phyloP scores from a whole-genome alignment of 163 green algal genomes.

The Chlamydomonas reinhardtii region DNA sequence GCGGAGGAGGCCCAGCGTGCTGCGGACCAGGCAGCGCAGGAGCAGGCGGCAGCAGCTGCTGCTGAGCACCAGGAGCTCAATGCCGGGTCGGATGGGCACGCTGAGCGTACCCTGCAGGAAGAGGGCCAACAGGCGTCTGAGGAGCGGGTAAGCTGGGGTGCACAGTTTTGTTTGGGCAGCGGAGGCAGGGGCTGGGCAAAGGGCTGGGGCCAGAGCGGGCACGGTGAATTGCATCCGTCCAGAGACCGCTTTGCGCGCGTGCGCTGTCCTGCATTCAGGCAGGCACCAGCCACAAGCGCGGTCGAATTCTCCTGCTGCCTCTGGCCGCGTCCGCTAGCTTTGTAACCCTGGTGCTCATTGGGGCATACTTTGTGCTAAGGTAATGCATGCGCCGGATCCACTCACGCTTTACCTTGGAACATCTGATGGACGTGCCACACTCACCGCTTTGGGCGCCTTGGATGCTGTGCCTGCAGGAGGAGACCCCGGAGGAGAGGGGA shows the following conservation, averaged over 20 bases:
- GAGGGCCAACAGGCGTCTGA: conserved; percentile 1
- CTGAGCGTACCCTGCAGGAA: not conserved
- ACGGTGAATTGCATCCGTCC: no score
- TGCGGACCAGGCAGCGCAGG: not conserved
- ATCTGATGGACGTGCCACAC: no score
- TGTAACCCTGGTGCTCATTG: conserved; percentile 8
- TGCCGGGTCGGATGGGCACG: not conserved
- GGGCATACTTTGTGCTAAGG: conserved; percentile 19
- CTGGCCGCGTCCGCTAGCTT: conserved; percentile 1
- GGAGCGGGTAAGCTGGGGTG: conserved; percentile 8
- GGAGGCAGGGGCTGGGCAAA: no score
- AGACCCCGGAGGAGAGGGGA: conserved; percentile 75
- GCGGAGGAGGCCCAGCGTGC: conserved; percentile 28
- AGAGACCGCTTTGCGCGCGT: not conserved
- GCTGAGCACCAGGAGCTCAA: not conserved
- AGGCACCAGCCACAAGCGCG: not conserved
- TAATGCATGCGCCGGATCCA: not conserved
- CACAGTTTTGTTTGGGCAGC: no score
- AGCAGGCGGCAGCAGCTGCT: conserved; percentile 5
- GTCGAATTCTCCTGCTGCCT: conserved; percentile 3
- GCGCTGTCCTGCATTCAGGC: conserved; percentile 32
- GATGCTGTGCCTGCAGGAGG: conserved; percentile 34
- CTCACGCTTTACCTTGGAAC: no score
- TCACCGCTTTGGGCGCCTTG: no score
- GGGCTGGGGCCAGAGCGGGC: no score